Percentiles rank a stretch among this genome's conserved stretches.
Conservation (phyloP, 352 stramenopile genomes). For the Phytophthora ramorum region DNA sequence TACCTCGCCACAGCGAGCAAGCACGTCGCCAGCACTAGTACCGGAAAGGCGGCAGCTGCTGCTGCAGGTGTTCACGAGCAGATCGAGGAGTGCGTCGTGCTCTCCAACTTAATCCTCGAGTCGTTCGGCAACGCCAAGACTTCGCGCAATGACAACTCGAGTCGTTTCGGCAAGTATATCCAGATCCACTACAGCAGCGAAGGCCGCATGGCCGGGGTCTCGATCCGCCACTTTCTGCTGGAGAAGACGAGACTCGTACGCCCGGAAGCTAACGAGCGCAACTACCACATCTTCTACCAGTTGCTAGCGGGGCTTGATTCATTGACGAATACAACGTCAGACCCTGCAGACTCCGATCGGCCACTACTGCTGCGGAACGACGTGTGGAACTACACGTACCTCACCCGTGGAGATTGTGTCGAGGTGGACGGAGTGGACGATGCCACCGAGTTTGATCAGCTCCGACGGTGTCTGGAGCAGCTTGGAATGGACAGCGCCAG, state of each 20-base stretch:
- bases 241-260: slow-evolving; percentile 83
- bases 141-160: slow-evolving; percentile 90
- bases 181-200: slow-evolving; percentile 85
- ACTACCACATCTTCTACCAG: slow-evolving; percentile 90
- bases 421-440: slow-evolving; percentile 82
- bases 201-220: slow-evolving; percentile 76
- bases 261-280: slow-evolving; percentile 75
- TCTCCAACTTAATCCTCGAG: slow-evolving; percentile 85
- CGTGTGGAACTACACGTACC: slow-evolving; percentile 78
- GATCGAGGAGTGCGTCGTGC: slow-evolving; percentile 84
- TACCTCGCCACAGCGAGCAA: slow-evolving; percentile 84
- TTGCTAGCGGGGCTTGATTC: slow-evolving; percentile 58
- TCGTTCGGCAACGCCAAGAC: slow-evolving; percentile 90
- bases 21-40: slow-evolving; percentile 35
- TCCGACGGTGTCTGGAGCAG: slow-evolving; percentile 68
- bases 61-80: slow-evolving; percentile 65
- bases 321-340: slow-evolving; percentile 19
- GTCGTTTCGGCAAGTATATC: slow-evolving; percentile 93
- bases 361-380: slow-evolving; percentile 44
- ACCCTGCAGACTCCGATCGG: slow-evolving; percentile 25
- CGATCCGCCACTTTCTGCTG: slow-evolving; percentile 81
- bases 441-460: slow-evolving; percentile 70
- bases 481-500: slow-evolving; percentile 67
- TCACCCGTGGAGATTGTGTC: slow-evolving; percentile 78
- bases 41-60: slow-evolving; percentile 10